Conservation (phyloP, 768 basidiomycete genomes). For the Lanmaoa pseudosensibilis region DNA sequence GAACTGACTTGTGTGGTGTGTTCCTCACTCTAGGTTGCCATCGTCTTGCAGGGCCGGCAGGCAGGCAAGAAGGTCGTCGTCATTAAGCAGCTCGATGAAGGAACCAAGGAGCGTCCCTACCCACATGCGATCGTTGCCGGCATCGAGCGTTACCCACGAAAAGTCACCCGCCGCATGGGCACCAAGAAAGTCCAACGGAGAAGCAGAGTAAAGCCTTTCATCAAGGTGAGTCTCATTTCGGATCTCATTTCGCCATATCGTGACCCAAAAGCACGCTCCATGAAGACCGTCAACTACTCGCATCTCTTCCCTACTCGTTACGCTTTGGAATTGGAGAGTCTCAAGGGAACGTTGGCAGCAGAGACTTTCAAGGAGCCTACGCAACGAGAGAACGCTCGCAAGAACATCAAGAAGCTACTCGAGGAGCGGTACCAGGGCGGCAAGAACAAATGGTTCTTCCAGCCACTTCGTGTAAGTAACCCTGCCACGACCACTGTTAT, state of each 20-base stretch:
- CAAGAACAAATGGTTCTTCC: constrained; percentile 99
- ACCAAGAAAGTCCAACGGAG: constrained; percentile 89
- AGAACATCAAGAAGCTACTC: constrained; percentile 92
- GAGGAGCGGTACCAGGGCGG: constrained; percentile 93
- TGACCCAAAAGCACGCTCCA: not conserved
- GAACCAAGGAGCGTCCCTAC: constrained; percentile 93
- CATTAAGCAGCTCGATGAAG: constrained; percentile 96
- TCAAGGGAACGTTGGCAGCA: constrained; percentile 80
- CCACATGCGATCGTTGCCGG: constrained; percentile 98
- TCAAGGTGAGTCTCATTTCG: constrained; percentile 69
- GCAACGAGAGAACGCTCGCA: constrained; percentile 93
- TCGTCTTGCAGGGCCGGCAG: constrained; percentile 98
- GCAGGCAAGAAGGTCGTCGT: constrained; percentile 99
- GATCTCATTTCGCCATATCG: not conserved
- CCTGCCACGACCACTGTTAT: not conserved
- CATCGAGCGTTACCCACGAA: constrained; percentile 96
- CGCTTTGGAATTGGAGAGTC: constrained; percentile 90
- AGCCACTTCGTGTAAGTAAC: constrained; percentile 67
- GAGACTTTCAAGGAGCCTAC: constrained; percentile 99
- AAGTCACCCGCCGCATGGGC: constrained; percentile 97
- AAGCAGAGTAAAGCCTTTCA: constrained; percentile 99
- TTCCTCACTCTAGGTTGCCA: constrained; percentile 66
- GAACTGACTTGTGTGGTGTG: constrained; percentile 1
- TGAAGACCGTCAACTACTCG: constrained; percentile 92
- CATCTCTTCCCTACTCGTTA: constrained; percentile 99